A percentile compares a stretch with the other conserved stretches of the same genome.
Conservation (phyloP, 352 stramenopile species). For the Pythium plurisporium region DNA sequence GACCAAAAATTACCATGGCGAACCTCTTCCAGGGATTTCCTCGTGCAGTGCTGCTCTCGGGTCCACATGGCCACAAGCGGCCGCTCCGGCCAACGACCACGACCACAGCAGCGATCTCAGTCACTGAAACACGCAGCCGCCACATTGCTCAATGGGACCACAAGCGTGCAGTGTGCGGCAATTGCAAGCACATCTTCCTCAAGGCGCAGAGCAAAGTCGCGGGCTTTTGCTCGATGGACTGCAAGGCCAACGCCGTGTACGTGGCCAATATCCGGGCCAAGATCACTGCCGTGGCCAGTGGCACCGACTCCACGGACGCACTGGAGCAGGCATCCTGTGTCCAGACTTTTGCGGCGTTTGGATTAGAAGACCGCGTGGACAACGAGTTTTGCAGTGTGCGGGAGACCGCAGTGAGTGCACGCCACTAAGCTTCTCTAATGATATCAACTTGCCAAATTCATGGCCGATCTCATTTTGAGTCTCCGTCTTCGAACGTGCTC, state of each 20-base stretch:
- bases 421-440: not conserved
- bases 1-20: too few relatives aligned
- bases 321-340: too few relatives aligned
- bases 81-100: too few relatives aligned
- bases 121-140: too few relatives aligned
- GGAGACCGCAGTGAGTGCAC: not conserved
- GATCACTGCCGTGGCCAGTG: conserved; percentile 75
- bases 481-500: too few relatives aligned
- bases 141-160: conserved; percentile 81
- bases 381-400: not conserved
- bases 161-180: conserved; percentile 79
- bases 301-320: too few relatives aligned
- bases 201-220: conserved; percentile 74
- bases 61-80: too few relatives aligned
- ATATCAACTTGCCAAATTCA: not conserved
- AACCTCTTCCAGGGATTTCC: too few relatives aligned
- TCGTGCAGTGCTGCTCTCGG: too few relatives aligned
- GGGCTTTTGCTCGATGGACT: conserved; percentile 84
- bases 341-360: not conserved
- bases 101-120: too few relatives aligned
- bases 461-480: too few relatives aligned
- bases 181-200: conserved; percentile 84
- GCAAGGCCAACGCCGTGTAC: conserved; percentile 85
- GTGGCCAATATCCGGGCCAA: conserved; percentile 79
- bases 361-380: not conserved